Percentiles rank a stretch among this genome's conserved stretches.
Evolutionary conservation across 2,329 filamentous ascomycete species (phyloP).

Genomic region (Corniculantispora saksenae): DNA sequence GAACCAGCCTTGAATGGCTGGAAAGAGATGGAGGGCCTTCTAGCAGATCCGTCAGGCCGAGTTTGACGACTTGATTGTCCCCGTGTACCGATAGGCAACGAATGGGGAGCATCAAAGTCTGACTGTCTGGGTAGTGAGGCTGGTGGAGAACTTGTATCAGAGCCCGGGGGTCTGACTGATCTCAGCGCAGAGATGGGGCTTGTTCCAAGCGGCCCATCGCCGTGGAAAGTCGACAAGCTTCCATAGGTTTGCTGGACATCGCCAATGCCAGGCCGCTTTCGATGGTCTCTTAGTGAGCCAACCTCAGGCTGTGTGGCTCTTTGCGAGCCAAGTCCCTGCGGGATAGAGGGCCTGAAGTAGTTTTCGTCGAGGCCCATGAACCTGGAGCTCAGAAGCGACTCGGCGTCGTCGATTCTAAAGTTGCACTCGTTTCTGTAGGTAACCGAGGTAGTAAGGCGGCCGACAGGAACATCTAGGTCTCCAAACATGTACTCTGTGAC

Average conservation of each 20-base stretch:
- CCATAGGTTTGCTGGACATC: constrained; percentile 82
- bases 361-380: constrained; percentile 91
- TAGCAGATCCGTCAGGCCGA: constrained; percentile 53
- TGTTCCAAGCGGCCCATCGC: constrained; percentile 73
- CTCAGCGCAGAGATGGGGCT: constrained; percentile 84
- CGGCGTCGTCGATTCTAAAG: constrained; percentile 88
- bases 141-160: constrained; percentile 61
- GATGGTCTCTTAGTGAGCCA: constrained; percentile 73
- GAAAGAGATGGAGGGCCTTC: constrained; percentile 84
- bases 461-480: constrained; percentile 82
- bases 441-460: constrained; percentile 78
- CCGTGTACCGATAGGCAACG: constrained; percentile 51
- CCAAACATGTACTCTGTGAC: constrained; percentile 80
- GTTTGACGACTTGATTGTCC: constrained; percentile 32
- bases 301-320: constrained; percentile 51
- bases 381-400: constrained; percentile 85
- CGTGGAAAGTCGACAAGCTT: constrained; percentile 86
- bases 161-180: constrained; percentile 63
- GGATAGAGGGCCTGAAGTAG: constrained; percentile 78
- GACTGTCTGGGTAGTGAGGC: constrained; percentile 50
- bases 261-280: constrained; percentile 45
- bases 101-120: constrained; percentile 50
- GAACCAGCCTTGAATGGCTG: constrained; percentile 96
- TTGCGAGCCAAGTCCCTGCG: constrained; percentile 49
- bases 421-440: constrained; percentile 86